Percentiles rank a stretch among this genome's conserved stretches.
phyloP scores from a whole-genome alignment of 2,329 filamentous ascomycete genomes.

The Diaporthe vexans region DNA sequence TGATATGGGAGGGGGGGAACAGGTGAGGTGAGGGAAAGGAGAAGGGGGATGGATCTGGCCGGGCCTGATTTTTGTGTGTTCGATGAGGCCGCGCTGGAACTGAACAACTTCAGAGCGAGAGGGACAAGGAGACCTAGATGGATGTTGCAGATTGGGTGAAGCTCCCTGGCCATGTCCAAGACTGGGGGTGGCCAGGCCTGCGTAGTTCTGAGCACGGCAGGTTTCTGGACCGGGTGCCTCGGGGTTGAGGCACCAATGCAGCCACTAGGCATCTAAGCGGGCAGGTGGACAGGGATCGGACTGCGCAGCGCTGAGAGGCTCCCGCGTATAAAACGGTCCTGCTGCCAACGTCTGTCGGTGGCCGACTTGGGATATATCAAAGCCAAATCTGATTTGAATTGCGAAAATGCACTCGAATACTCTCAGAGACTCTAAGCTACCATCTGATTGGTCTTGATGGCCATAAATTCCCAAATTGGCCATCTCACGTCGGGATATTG shows the following conservation, averaged over 20 bases:
- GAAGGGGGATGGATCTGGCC: conserved; percentile 16
- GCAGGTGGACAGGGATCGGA: not conserved
- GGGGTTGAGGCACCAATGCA: conserved; percentile 29
- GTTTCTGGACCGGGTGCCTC: conserved; percentile 34
- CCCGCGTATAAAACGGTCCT: not conserved
- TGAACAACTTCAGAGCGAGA: conserved; percentile 36
- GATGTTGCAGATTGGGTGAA: conserved; percentile 40
- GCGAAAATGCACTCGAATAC: not conserved
- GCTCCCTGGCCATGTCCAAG: conserved; percentile 31
- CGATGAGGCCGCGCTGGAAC: conserved; percentile 32
- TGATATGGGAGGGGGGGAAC: conserved; percentile 9
- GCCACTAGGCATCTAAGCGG: conserved; percentile 31
- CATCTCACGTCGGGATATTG: conserved; percentile 14
- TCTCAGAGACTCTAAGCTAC: not conserved
- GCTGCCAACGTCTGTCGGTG: not conserved
- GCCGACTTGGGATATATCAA: not conserved
- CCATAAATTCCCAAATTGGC: not conserved
- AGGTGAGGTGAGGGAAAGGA: conserved; percentile 24
- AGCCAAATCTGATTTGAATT: not conserved
- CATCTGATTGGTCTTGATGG: not conserved
- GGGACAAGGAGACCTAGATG: conserved; percentile 37
- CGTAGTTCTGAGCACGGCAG: conserved; percentile 26
- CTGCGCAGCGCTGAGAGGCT: not conserved
- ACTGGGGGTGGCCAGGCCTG: conserved; percentile 23
- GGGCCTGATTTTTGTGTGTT: conserved; percentile 36